Conservation (phyloP, 345 rosid species). For the Anacardium occidentale region DNA sequence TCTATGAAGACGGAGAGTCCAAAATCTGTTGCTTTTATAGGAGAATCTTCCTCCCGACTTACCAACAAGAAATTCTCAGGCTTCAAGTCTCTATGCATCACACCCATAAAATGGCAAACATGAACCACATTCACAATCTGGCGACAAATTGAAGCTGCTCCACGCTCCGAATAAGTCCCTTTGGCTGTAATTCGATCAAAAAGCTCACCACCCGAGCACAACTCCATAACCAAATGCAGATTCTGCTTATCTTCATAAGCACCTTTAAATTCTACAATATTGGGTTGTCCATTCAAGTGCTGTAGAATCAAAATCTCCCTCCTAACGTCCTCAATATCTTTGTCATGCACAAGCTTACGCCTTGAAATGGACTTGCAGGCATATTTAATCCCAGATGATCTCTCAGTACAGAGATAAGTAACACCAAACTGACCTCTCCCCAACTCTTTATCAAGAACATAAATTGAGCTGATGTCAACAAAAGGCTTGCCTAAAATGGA, state of each 20-base stretch:
- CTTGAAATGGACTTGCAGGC: slow-evolving; percentile 88
- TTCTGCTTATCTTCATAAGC: slow-evolving; percentile 69
- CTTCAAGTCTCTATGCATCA: slow-evolving; percentile 86
- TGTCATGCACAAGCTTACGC: slow-evolving; percentile 45
- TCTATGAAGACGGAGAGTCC: slow-evolving; percentile 92
- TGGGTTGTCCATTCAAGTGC: slow-evolving; percentile 86
- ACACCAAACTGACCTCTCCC: slow-evolving; percentile 88
- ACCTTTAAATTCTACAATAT: slow-evolving; percentile 78
- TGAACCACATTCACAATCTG: slow-evolving; percentile 85
- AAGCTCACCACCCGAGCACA: slow-evolving; percentile 94
- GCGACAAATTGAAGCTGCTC: slow-evolving; percentile 68
- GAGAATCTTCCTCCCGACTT: slow-evolving; percentile 46
- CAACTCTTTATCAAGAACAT: slow-evolving; percentile 60
- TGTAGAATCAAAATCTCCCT: slow-evolving; percentile 75
- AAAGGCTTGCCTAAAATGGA: slow-evolving; percentile 58
- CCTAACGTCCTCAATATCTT: slow-evolving; percentile 64
- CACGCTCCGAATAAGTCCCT: slow-evolving; percentile 74
- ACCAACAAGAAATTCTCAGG: slow-evolving; percentile 91
- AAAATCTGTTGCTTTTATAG: slow-evolving; percentile 78
- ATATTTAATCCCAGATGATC: slow-evolving; percentile 52
- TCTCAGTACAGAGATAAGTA: slow-evolving; percentile 68
- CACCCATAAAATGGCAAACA: slow-evolving; percentile 94
- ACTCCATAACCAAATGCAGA: slow-evolving; percentile 81
- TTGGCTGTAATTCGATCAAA: slow-evolving; percentile 76
- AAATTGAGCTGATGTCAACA: slow-evolving; percentile 49